Conservation (phyloP, 495 filamentous ascomycete species). For the Articulospora tetracladia region DNA sequence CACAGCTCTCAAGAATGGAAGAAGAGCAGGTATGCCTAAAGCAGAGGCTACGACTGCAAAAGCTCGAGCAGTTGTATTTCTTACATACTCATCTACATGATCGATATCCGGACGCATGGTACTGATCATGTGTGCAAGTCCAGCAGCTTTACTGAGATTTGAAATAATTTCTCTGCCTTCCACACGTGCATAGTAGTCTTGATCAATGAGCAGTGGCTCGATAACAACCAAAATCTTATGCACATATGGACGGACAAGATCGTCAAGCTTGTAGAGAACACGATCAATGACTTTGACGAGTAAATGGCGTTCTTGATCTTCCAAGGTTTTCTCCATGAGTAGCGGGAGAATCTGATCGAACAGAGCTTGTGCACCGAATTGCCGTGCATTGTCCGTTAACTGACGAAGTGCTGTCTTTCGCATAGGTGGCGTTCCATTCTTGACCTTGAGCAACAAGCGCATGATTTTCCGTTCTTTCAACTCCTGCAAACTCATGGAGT, state of each 20-base stretch:
- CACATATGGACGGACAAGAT: conserved; percentile 92
- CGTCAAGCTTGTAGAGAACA: conserved; percentile 96
- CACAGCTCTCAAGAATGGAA: conserved; percentile 93
- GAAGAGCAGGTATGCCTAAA: conserved; percentile 89
- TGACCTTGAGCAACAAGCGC: conserved; percentile 94
- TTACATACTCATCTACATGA: conserved; percentile 97
- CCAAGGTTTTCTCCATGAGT: conserved; percentile 97
- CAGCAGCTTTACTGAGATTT: conserved; percentile 93
- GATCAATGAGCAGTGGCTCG: conserved; percentile 96
- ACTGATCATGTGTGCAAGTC: conserved; percentile 98
- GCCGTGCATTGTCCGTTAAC: conserved; percentile 93
- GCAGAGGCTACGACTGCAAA: conserved; percentile 98
- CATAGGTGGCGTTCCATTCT: conserved; percentile 99
- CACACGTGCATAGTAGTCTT: conserved; percentile 98
- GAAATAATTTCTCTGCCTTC: conserved; percentile 99
- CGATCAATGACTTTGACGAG: conserved; percentile 99
- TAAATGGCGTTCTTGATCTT: conserved; percentile 97
- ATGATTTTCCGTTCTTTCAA: conserved; percentile 98
- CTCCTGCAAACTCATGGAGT: conserved; percentile 86
- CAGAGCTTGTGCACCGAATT: conserved; percentile 90
- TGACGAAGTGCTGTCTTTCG: conserved; percentile 98
- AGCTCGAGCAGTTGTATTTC: conserved; percentile 96
- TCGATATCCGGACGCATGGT: conserved; percentile 99
- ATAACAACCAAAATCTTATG: conserved; percentile 99
- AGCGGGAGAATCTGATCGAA: conserved; percentile 98